A percentile compares a stretch with the other conserved stretches of the same genome.
phyloP scores from a whole-genome alignment of 805 yeast genomes.

The Dipodascopsis uninucleata region DNA sequence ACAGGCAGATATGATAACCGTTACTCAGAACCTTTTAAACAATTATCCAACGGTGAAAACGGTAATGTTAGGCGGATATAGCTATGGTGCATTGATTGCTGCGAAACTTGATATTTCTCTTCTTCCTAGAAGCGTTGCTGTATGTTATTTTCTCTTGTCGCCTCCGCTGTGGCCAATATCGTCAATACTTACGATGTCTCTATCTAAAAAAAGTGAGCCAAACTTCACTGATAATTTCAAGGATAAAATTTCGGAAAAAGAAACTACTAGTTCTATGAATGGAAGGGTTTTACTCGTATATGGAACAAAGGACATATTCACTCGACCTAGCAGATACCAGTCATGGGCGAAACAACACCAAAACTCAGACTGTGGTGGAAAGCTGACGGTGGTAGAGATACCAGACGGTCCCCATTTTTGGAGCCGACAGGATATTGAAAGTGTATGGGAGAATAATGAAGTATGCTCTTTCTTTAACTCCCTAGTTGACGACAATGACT shows the following conservation, averaged over 20 bases:
- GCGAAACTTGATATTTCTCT: conserved; percentile 5
- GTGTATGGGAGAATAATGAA: conserved; percentile 9
- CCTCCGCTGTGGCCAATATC: conserved; percentile 24
- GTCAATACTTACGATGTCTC: conserved; percentile 7
- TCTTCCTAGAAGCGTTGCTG: conserved; percentile 5
- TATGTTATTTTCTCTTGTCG: conserved; percentile 15
- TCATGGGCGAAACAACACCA: conserved; percentile 14
- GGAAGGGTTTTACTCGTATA: conserved; percentile 18
- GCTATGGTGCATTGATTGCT: conserved; percentile 23
- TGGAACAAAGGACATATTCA: conserved; percentile 18
- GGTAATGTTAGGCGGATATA: conserved; percentile 18
- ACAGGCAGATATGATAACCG: conserved; percentile 15
- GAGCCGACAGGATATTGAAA: conserved; percentile 7
- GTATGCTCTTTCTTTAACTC: conserved; percentile 6
- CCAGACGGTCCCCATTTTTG: conserved; percentile 15
- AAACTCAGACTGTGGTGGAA: neutral
- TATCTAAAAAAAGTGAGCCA: too few relatives aligned
- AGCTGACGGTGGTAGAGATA: conserved; percentile 3
- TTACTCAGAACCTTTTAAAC: conserved; percentile 6
- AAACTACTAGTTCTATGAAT: conserved; percentile 1
- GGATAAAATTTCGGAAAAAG: neutral
- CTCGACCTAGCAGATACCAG: conserved; percentile 7
- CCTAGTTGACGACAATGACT: conserved; percentile 5
- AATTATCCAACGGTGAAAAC: conserved; percentile 10
- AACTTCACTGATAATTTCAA: too few relatives aligned